A percentile compares a stretch with the other conserved stretches of the same genome.
These are phyloP conservation scores for Helicostylum pulchrum DNA, from an alignment of 192 early-diverging fungal genomes.

Conservation along the genomic window DNA sequence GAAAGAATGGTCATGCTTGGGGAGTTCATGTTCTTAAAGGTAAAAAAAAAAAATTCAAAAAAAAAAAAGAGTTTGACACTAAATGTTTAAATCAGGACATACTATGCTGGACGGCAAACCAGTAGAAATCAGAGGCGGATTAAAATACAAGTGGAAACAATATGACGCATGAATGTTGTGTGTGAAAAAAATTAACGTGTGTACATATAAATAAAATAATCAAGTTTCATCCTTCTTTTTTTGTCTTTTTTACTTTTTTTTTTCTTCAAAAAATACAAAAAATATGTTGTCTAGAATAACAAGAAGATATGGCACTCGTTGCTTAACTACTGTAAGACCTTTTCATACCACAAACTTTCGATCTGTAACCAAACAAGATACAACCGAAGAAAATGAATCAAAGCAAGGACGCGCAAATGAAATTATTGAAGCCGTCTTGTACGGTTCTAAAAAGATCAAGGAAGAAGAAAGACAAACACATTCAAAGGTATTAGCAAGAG, in stretches of 20 bases:
- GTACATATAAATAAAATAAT: not conserved
- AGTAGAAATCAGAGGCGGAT: slow-evolving; percentile 17
- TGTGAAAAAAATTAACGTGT: not conserved
- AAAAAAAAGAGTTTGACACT: not conserved
- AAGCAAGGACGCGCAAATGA: slow-evolving; percentile 23
- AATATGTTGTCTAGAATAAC: too few species aligned
- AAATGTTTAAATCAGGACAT: not conserved
- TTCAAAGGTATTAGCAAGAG: slow-evolving; percentile 73
- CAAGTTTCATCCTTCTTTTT: not conserved
- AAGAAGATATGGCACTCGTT: too few species aligned
- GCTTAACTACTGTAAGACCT: too few species aligned
- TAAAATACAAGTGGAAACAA: slow-evolving; percentile 15
- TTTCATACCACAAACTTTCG: too few species aligned
- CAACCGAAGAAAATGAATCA: not conserved
- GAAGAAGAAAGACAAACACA: slow-evolving; percentile 63
- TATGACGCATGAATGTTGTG: not conserved
- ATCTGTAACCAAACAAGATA: too few species aligned
- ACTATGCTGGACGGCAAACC: slow-evolving; percentile 21
- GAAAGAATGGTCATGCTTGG: slow-evolving; percentile 21
- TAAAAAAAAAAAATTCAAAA: not conserved
- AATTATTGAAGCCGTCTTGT: slow-evolving; percentile 70
- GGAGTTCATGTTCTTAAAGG: slow-evolving; percentile 23
- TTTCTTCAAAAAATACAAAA: too few species aligned
- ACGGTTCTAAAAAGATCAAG: slow-evolving; percentile 60
- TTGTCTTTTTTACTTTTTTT: not conserved